These are phyloP conservation scores for Russula dissimulans DNA, from an alignment of 768 basidiomycete species.

Conservation along the genomic window DNA sequence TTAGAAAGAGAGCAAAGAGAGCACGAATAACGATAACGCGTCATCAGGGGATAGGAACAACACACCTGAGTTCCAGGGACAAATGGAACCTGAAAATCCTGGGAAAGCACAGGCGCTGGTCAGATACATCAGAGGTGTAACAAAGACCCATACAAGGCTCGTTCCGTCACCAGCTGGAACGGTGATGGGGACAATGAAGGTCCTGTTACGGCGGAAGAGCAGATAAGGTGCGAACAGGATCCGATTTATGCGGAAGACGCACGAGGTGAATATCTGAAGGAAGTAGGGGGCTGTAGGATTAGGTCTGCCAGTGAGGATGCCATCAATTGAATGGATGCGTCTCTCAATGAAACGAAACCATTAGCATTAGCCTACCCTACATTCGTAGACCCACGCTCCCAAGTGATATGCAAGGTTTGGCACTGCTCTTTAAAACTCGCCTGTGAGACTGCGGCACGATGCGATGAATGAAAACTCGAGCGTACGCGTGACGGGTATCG, in stretches of 20 bases:
- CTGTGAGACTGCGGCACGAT: no score
- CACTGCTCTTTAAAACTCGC: constrained; percentile 25
- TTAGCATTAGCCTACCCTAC: constrained; percentile 22
- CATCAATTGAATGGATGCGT: not conserved
- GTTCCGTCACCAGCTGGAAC: constrained; percentile 39
- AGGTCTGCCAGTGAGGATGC: constrained; percentile 31
- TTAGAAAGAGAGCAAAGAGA: no score
- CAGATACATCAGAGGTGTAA: not conserved
- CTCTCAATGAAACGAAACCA: no score
- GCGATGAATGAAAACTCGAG: no score
- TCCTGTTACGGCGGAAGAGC: constrained; percentile 24
- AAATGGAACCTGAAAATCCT: constrained; percentile 56
- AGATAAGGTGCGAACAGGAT: not conserved
- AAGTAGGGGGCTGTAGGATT: constrained; percentile 48
- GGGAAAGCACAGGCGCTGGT: constrained; percentile 2
- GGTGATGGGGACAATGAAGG: constrained; percentile 43
- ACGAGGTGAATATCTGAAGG: constrained; percentile 57
- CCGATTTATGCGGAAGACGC: constrained; percentile 21
- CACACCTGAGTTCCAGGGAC: constrained; percentile 45
- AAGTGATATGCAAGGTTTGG: constrained; percentile 26
- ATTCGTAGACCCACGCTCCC: constrained; percentile 22
- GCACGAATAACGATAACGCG: not conserved
- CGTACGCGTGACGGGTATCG: constrained; percentile 27
- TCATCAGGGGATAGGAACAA: not conserved
- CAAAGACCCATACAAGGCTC: constrained; percentile 35